These are phyloP conservation scores for Cordyceps cicadae DNA, from an alignment of 2,329 filamentous ascomycete species.

Conservation along the genomic window DNA sequence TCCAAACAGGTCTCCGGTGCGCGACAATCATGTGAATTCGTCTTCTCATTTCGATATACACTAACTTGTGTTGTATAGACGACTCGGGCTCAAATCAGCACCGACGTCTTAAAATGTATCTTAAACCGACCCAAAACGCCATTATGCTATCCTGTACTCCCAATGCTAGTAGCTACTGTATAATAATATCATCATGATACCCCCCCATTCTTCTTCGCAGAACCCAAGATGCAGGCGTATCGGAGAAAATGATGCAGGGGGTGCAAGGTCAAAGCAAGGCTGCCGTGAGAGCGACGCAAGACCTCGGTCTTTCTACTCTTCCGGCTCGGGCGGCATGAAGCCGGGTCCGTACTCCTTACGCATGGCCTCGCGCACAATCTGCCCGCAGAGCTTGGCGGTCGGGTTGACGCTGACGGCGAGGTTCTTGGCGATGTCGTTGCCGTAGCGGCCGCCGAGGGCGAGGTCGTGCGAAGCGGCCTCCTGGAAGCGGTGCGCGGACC, in stretches of 20 bases:
- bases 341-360: slow-evolving; percentile 56
- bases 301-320: not conserved
- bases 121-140: not conserved
- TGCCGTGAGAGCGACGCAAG: not conserved
- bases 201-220: not conserved
- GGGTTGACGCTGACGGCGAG: slow-evolving; percentile 59
- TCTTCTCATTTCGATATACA: not conserved
- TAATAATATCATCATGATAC: slow-evolving; percentile 6
- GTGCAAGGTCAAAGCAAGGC: not conserved
- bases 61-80: slow-evolving; percentile 18
- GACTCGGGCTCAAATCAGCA: slow-evolving; percentile 20
- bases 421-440: slow-evolving; percentile 56
- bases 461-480: slow-evolving; percentile 56
- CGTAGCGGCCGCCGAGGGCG: slow-evolving; percentile 55
- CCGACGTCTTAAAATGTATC: slow-evolving; percentile 6
- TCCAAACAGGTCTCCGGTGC: slow-evolving; percentile 38
- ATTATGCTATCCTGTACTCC: slow-evolving; percentile 1
- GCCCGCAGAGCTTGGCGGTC: slow-evolving; percentile 60
- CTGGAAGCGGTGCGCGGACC: slow-evolving; percentile 50
- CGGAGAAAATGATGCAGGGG: not conserved
- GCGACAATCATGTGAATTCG: not conserved
- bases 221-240: not conserved
- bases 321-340: slow-evolving; percentile 29
- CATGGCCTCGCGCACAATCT: slow-evolving; percentile 62
- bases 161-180: slow-evolving; percentile 9